Percentiles rank a stretch among this genome's conserved stretches.
Evolutionary conservation across 2,329 filamentous ascomycete genomes (phyloP).

Genomic region (Pseudohalonectria lignicola): DNA sequence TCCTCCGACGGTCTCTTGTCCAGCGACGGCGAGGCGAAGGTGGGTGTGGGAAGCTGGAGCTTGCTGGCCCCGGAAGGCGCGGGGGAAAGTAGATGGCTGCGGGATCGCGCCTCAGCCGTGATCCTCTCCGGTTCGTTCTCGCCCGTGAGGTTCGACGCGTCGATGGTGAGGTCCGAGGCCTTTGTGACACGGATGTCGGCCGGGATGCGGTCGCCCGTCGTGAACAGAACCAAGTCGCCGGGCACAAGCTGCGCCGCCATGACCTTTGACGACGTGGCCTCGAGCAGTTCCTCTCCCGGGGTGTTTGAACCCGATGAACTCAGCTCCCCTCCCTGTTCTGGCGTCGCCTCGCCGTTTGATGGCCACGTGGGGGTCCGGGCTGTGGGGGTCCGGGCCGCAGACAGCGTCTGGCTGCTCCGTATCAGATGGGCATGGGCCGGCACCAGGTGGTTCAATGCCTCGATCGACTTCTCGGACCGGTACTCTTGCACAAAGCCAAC

Average conservation of each 20-base stretch:
- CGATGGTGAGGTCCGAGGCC: slow-evolving; percentile 81
- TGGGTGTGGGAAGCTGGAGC: slow-evolving; percentile 21
- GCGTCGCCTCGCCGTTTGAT: background rate
- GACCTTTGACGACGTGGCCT: slow-evolving; percentile 71
- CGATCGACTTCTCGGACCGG: slow-evolving; percentile 91
- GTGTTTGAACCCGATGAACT: slow-evolving; percentile 41
- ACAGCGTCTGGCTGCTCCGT: slow-evolving; percentile 31
- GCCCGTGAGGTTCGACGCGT: slow-evolving; percentile 92
- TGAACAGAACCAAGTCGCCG: slow-evolving; percentile 86
- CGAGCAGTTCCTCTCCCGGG: slow-evolving; percentile 51
- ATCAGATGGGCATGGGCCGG: slow-evolving; percentile 96
- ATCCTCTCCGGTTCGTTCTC: slow-evolving; percentile 91
- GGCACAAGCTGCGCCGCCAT: slow-evolving; percentile 81
- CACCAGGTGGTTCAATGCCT: slow-evolving; percentile 85
- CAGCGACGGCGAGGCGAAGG: slow-evolving; percentile 13
- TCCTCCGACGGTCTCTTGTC: slow-evolving; percentile 37
- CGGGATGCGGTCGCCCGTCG: slow-evolving; percentile 91
- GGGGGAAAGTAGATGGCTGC: slow-evolving; percentile 14
- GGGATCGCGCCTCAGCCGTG: slow-evolving; percentile 46
- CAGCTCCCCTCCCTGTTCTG: slow-evolving; percentile 17
- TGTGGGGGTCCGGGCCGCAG: slow-evolving; percentile 21
- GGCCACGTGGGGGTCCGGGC: slow-evolving; percentile 36
- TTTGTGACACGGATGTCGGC: slow-evolving; percentile 92
- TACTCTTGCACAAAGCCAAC: slow-evolving; percentile 98
- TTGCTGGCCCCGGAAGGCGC: slow-evolving; percentile 8